A percentile compares a stretch with the other conserved stretches of the same genome.
phyloP scores from a whole-genome alignment of 2,329 filamentous ascomycete species.

The Tricladium varicosporioides region DNA sequence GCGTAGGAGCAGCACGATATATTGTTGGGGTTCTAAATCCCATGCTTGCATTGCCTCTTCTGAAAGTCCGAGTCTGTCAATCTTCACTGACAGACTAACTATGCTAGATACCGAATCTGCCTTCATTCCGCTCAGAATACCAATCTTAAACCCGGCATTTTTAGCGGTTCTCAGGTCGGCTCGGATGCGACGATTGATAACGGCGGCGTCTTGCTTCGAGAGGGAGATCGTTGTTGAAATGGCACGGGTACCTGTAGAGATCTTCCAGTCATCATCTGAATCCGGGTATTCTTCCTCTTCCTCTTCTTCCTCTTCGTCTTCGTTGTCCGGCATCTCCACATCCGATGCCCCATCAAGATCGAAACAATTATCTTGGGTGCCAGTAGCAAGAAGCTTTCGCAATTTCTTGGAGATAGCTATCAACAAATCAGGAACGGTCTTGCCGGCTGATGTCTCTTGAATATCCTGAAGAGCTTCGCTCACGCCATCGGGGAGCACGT shows the following conservation, averaged over 20 bases:
- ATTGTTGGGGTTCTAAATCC: slow-evolving; percentile 64
- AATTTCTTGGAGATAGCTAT: slow-evolving; percentile 25
- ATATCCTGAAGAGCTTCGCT: slow-evolving; percentile 34
- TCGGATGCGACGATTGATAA: slow-evolving; percentile 43
- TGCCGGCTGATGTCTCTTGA: slow-evolving; percentile 20
- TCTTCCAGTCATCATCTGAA: slow-evolving; percentile 12
- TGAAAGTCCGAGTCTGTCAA: slow-evolving; percentile 69
- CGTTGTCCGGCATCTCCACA: slow-evolving; percentile 20
- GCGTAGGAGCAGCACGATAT: slow-evolving; percentile 70
- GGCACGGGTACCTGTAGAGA: background rate
- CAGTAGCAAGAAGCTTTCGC: slow-evolving; percentile 19
- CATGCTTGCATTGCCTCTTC: slow-evolving; percentile 75
- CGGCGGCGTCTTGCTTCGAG: slow-evolving; percentile 11
- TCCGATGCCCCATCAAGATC: slow-evolving; percentile 37
- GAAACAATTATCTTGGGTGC: slow-evolving; percentile 17
- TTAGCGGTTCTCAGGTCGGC: slow-evolving; percentile 61
- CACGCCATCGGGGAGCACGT: slow-evolving; percentile 43
- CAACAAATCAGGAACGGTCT: slow-evolving; percentile 26
- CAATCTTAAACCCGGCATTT: slow-evolving; percentile 67
- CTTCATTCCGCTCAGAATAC: slow-evolving; percentile 52
- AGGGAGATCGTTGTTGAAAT: slow-evolving; percentile 10
- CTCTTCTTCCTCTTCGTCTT: slow-evolving; percentile 15
- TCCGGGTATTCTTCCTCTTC: slow-evolving; percentile 20
- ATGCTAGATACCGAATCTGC: slow-evolving; percentile 42
- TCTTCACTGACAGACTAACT: slow-evolving; percentile 67